A percentile compares a stretch with the other conserved stretches of the same genome.
Conservation (phyloP, 2,329 filamentous ascomycete genomes). For the Sporothrix globosa region DNA sequence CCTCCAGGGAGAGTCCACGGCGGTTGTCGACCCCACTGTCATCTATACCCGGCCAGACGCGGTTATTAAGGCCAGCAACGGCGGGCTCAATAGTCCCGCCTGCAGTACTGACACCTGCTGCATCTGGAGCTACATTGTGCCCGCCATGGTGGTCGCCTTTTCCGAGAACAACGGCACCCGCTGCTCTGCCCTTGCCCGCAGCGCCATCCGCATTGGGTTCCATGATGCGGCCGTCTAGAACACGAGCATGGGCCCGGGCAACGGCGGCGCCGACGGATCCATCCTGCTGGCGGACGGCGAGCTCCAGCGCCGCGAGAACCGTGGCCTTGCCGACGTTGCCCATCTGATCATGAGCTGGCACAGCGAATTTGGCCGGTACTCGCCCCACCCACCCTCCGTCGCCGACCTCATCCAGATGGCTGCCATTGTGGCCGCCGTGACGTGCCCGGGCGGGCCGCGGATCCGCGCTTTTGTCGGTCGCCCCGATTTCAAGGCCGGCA, state of each 20-base stretch:
- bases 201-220: slow-evolving; percentile 52
- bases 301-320: slow-evolving; percentile 48
- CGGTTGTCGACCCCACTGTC: slow-evolving; percentile 38
- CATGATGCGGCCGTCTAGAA: slow-evolving; percentile 53
- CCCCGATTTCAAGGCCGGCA: slow-evolving; percentile 45
- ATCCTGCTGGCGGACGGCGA: slow-evolving; percentile 49
- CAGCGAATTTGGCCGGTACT: slow-evolving; percentile 43
- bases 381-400: slow-evolving; percentile 46
- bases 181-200: slow-evolving; percentile 44
- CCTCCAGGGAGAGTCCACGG: slow-evolving; percentile 37
- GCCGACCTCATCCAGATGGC: slow-evolving; percentile 60
- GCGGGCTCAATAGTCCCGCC: slow-evolving; percentile 37
- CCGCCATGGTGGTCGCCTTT: slow-evolving; percentile 45
- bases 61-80: slow-evolving; percentile 37
- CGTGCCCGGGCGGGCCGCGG: slow-evolving; percentile 57
- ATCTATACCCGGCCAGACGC: slow-evolving; percentile 34
- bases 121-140: slow-evolving; percentile 48
- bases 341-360: slow-evolving; percentile 46
- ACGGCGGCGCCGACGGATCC: slow-evolving; percentile 51
- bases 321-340: slow-evolving; percentile 51
- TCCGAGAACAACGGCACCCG: slow-evolving; percentile 33
- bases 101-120: slow-evolving; percentile 42
- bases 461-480: slow-evolving; percentile 56
- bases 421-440: slow-evolving; percentile 51
- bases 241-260: slow-evolving; percentile 33